Evolutionary conservation across 129 eudicot genomes (phyloP).

Genomic region (Chrysanthemum seticuspe): DNA sequence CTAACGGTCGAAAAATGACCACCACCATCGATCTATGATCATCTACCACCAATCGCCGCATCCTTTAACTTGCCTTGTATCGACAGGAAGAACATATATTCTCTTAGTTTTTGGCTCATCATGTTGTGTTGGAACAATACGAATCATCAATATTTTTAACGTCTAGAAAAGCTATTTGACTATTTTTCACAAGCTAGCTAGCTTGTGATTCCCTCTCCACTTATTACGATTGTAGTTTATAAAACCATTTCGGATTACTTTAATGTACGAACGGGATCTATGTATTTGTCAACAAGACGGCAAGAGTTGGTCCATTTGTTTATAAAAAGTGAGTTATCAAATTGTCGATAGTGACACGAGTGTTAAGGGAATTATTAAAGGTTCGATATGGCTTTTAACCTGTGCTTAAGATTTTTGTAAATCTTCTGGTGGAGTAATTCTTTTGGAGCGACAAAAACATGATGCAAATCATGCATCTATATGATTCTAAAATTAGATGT

Average conservation of each 20-base stretch:
- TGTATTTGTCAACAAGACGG: slow-evolving; percentile 9
- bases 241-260: neutral
- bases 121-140: slow-evolving; percentile 33
- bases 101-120: slow-evolving; percentile 29
- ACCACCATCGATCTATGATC: neutral
- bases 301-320: slow-evolving; percentile 16
- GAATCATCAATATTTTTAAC: slow-evolving; percentile 32
- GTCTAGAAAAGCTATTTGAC: slow-evolving; percentile 25
- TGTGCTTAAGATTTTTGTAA: no score
- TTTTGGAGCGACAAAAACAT: no score
- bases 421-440: no score
- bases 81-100: slow-evolving; percentile 25
- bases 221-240: neutral
- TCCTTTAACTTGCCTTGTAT: slow-evolving; percentile 23
- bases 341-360: neutral
- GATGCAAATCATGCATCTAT: no score
- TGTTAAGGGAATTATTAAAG: neutral
- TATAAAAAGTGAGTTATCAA: neutral
- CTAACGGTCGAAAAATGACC: slow-evolving; percentile 11
- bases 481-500: neutral
- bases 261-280: neutral
- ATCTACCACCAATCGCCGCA: slow-evolving; percentile 32
- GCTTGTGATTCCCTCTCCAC: slow-evolving; percentile 30
- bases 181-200: slow-evolving; percentile 4
- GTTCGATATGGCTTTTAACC: neutral